These are phyloP conservation scores for Epichloe amarillans DNA, from an alignment of 2,329 filamentous ascomycete genomes.

Conservation along the genomic window DNA sequence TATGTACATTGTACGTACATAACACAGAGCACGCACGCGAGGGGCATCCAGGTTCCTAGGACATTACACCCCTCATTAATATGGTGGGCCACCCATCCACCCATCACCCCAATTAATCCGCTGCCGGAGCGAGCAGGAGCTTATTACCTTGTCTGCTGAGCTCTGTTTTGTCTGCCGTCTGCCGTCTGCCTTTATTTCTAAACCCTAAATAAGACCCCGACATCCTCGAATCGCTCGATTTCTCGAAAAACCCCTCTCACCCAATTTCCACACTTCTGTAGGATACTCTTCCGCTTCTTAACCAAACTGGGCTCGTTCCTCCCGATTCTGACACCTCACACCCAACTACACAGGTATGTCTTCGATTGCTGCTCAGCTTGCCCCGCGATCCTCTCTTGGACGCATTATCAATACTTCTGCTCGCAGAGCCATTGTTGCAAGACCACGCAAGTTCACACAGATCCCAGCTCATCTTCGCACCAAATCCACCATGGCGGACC, in stretches of 20 bases:
- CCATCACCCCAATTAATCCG: not conserved
- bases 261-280: not conserved
- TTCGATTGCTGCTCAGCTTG: conserved; percentile 9
- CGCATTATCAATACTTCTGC: conserved; percentile 2
- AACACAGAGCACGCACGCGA: not conserved
- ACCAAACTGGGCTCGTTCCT: not conserved
- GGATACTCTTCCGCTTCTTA: not conserved
- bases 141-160: not conserved
- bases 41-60: not conserved
- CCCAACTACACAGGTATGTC: conserved; percentile 14
- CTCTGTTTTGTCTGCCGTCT: not conserved
- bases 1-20: no score
- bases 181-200: no score
- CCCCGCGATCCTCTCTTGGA: conserved; percentile 5
- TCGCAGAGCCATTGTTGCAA: conserved; percentile 3
- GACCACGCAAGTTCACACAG: conserved; percentile 18
- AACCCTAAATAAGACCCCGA: no score
- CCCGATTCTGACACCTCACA: not conserved
- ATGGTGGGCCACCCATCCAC: not conserved
- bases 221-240: no score
- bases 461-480: conserved; percentile 15
- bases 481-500: conserved; percentile 32
- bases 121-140: not conserved
- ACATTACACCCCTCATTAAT: no score
- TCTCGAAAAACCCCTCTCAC: not conserved